Base-by-base conservation (phyloP, 495 filamentous ascomycete species). In the Daldinia grandis region DNA sequence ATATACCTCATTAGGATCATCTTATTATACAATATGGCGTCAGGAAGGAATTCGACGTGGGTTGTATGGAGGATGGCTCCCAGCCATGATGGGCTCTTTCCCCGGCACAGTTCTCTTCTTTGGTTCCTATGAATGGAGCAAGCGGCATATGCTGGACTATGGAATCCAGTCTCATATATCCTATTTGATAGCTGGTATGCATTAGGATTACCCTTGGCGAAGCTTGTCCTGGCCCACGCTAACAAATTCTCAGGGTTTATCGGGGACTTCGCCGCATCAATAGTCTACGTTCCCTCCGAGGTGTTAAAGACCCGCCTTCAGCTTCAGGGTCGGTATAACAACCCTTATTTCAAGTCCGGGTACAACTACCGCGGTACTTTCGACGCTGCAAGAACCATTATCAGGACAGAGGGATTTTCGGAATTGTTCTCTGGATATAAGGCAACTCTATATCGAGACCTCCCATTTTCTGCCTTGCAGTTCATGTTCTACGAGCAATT, bases 401-500 rank as follows among this genome's bases (percentile, higher is more conserved):
- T 94, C 30, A 87, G 87, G 31, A 84, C 85, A 35, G 96, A 98
- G 81, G 95, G 95, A 0, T 81, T 92, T 35, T 84, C 87, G 0
- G 95, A 96, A 14, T 84, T 99, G 2, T 98, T 97, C 78, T 90
- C 97, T 74, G 96, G 96, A 2, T 99, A 95, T 78, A 94, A 94
- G 75, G 91, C 95, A 15, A 99, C 95, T 0, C 88, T 99, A 24
- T 96, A 92, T 83, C 92, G 95, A 63, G 95, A 98, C 76, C 87
- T 99, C 5, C 95, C 95, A 1, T 99, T 97, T 77, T 97, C 93
- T 10, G 95, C 95, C 0, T 81, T 99, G 7, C 95, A 98, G 76
- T 99, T 98, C 79, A 93, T 96, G 59, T 98, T 99, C 77, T 99
- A 98, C 79, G 95, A 99, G 79, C 92, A 98, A 78, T 93, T 92